Evolutionary conservation across 495 filamentous ascomycete genomes (phyloP).

Genomic region (Penicillium herquei): DNA sequence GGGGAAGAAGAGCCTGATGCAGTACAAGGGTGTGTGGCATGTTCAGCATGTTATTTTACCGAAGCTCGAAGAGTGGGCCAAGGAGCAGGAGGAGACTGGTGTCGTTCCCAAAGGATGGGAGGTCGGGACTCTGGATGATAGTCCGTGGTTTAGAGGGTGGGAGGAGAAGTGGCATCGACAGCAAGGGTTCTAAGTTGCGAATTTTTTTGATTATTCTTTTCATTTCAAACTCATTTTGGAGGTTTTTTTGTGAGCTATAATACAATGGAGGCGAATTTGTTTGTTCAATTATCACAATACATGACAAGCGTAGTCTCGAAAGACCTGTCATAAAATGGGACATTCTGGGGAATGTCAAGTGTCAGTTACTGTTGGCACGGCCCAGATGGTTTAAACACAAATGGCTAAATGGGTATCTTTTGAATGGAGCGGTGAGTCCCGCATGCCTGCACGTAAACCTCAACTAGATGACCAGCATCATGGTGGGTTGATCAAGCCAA

Average conservation of each 20-base stretch:
- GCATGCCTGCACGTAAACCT: background rate
- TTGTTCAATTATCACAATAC: background rate
- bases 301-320: too few relatives aligned
- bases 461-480: background rate
- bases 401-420: background rate
- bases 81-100: slow-evolving; percentile 68
- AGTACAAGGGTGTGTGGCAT: slow-evolving; percentile 87
- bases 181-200: slow-evolving; percentile 60
- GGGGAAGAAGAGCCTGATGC: slow-evolving; percentile 72
- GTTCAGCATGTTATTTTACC: slow-evolving; percentile 75
- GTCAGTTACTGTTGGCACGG: too few relatives aligned
- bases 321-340: too few relatives aligned
- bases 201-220: background rate
- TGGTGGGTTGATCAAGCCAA: background rate
- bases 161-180: slow-evolving; percentile 76
- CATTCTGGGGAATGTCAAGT: too few relatives aligned
- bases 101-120: slow-evolving; percentile 65
- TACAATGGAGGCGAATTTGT: background rate
- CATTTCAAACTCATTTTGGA: background rate
- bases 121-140: slow-evolving; percentile 73
- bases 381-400: background rate
- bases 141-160: slow-evolving; percentile 82
- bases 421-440: background rate
- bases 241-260: background rate
- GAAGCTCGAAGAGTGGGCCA: slow-evolving; percentile 61